Conservation (phyloP, 306 rosid species). For the Cucurbita pepo region DNA sequence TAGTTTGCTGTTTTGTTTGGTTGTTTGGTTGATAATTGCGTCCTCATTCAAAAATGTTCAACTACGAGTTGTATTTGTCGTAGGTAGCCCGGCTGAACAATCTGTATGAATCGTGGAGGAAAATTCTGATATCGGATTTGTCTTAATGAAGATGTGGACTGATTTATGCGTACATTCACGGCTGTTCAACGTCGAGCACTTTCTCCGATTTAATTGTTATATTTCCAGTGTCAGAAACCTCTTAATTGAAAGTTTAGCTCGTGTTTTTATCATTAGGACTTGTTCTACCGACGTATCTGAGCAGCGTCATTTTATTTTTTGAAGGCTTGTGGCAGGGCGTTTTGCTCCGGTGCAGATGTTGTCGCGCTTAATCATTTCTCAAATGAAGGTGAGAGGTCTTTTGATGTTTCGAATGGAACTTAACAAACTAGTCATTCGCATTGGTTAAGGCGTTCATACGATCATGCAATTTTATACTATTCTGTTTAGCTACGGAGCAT, state of each 20-base stretch:
- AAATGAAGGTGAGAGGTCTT: conserved; percentile 44
- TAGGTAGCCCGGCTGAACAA: conserved; percentile 74
- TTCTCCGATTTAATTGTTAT: not conserved
- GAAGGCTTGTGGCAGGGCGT: conserved; percentile 87
- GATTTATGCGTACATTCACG: not conserved
- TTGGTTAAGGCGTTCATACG: not conserved
- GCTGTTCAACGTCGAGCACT: not conserved
- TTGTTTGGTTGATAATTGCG: not conserved
- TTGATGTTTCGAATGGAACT: not conserved
- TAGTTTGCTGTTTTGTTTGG: conserved; percentile 3
- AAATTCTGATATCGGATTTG: conserved; percentile 72
- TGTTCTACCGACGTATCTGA: too few species aligned
- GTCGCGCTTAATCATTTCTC: conserved; percentile 47
- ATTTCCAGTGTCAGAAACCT: not conserved
- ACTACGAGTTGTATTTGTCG: conserved; percentile 5
- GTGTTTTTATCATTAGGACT: not conserved
- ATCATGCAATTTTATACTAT: not conserved
- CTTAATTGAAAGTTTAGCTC: not conserved
- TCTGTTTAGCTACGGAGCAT: not conserved
- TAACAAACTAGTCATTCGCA: not conserved
- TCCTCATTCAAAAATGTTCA: not conserved
- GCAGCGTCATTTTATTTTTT: not conserved
- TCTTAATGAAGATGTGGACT: conserved; percentile 66
- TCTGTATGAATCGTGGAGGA: conserved; percentile 91
- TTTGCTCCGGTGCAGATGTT: conserved; percentile 81